A percentile compares a stretch with the other conserved stretches of the same genome.
Evolutionary conservation across 805 yeast genomes (phyloP).

Genomic region (Zygosaccharomyces bailii): DNA sequence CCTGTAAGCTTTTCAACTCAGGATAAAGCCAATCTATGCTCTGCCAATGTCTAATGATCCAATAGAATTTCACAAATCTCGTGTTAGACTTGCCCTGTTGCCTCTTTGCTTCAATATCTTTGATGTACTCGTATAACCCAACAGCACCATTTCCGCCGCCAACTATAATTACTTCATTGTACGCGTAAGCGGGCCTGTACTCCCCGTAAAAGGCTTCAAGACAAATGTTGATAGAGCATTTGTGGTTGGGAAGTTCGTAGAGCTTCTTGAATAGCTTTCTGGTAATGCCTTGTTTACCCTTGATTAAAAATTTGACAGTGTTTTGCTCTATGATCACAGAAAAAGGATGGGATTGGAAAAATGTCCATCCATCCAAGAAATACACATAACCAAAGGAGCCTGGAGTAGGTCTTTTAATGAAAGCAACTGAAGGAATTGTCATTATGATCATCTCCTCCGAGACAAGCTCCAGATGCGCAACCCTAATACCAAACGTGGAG

Average conservation of each 20-base stretch:
- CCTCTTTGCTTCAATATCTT: conserved; percentile 17
- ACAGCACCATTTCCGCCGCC: conserved; percentile 55
- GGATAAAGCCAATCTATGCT: conserved; percentile 47
- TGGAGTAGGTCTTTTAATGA: conserved; percentile 45
- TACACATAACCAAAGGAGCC: conserved; percentile 58
- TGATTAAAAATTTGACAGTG: conserved; percentile 28
- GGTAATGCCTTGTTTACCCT: conserved; percentile 53
- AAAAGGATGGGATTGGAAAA: conserved; percentile 65
- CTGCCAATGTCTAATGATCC: conserved; percentile 57
- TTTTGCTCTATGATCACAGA: conserved; percentile 43
- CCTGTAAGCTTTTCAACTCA: conserved; percentile 36
- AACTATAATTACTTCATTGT: conserved; percentile 39
- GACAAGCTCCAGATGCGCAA: conserved; percentile 38
- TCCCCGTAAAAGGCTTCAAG: conserved; percentile 62
- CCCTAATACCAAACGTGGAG: conserved; percentile 53
- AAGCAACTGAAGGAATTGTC: conserved; percentile 5
- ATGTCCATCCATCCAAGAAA: conserved; percentile 36
- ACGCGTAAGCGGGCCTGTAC: conserved; percentile 35
- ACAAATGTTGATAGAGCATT: conserved; percentile 41
- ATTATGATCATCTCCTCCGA: conserved; percentile 40
- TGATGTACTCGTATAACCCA: conserved; percentile 42
- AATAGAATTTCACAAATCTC: conserved; percentile 45
- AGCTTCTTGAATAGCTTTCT: conserved; percentile 38
- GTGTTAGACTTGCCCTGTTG: conserved; percentile 13
- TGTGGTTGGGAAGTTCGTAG: conserved; percentile 29